phyloP scores from a whole-genome alignment of 2,329 filamentous ascomycete genomes.

The Fusarium decemcellulare region DNA sequence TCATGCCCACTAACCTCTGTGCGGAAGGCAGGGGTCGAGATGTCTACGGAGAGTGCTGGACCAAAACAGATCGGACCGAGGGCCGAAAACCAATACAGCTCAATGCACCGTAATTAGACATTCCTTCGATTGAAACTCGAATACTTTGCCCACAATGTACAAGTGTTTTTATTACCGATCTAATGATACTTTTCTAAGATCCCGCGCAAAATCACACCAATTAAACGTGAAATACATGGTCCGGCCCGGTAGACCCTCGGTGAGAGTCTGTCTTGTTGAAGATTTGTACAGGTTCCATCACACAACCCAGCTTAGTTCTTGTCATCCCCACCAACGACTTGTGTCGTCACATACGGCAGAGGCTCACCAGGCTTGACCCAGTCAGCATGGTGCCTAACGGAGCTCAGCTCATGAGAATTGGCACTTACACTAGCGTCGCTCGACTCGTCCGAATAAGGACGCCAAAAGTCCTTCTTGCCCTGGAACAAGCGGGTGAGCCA shows the following conservation, averaged over 20 bases:
- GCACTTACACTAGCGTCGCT: background rate
- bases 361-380: slow-evolving; percentile 15
- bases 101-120: too few relatives aligned
- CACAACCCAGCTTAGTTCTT: background rate
- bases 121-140: background rate
- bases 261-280: background rate
- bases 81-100: too few relatives aligned
- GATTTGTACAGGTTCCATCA: background rate
- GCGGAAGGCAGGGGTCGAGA: background rate
- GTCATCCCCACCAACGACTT: background rate
- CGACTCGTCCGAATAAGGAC: slow-evolving; percentile 32
- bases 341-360: slow-evolving; percentile 1
- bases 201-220: background rate
- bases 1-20: background rate
- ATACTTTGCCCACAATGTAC: background rate
- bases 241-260: background rate
- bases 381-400: slow-evolving; percentile 1
- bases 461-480: slow-evolving; percentile 85
- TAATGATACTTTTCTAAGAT: background rate
- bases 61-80: background rate
- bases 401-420: slow-evolving; percentile 4
- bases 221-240: background rate
- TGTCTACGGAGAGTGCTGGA: background rate
- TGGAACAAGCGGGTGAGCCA: slow-evolving; percentile 76
- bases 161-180: background rate